These are phyloP conservation scores for Boletus speciosus DNA, from an alignment of 768 basidiomycete genomes.

Conservation along the genomic window DNA sequence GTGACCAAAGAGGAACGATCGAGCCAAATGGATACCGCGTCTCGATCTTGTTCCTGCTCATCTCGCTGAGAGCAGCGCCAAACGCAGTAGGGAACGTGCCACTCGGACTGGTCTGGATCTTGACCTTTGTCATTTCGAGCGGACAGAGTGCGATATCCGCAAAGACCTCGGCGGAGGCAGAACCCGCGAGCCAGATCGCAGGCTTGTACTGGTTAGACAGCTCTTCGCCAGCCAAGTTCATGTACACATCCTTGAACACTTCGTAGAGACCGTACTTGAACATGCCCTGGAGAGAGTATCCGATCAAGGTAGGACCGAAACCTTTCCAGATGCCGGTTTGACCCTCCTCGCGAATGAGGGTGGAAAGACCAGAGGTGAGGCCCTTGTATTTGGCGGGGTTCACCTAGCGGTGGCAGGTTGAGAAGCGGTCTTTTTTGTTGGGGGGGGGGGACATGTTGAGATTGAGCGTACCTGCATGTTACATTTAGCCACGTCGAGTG, in stretches of 20 bases:
- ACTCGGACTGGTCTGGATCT: constrained; percentile 73
- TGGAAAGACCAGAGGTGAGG: constrained; percentile 55
- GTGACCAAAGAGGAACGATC: constrained; percentile 82
- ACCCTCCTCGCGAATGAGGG: constrained; percentile 78
- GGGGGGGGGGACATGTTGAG: too few relatives aligned
- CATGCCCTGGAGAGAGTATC: constrained; percentile 94
- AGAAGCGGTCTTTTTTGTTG: background rate
- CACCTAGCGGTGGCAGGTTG: constrained; percentile 45
- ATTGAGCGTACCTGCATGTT: constrained; percentile 74
- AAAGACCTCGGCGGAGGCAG: constrained; percentile 93
- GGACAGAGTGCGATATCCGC: constrained; percentile 96
- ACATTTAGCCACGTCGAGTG: constrained; percentile 85
- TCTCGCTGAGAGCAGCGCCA: constrained; percentile 66
- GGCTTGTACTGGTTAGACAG: constrained; percentile 77
- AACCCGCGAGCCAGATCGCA: constrained; percentile 89
- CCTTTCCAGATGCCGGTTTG: constrained; percentile 90
- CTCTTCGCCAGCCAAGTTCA: constrained; percentile 87
- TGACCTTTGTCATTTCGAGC: constrained; percentile 90
- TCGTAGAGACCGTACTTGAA: constrained; percentile 99
- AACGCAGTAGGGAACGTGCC: constrained; percentile 80
- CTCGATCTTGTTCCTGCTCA: constrained; percentile 61
- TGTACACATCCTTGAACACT: constrained; percentile 91
- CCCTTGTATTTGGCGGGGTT: constrained; percentile 74
- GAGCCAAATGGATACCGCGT: constrained; percentile 87
- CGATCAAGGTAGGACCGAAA: constrained; percentile 87